phyloP scores from a whole-genome alignment of 2,329 filamentous ascomycete species.

The Coniochaeta hoffmannii region DNA sequence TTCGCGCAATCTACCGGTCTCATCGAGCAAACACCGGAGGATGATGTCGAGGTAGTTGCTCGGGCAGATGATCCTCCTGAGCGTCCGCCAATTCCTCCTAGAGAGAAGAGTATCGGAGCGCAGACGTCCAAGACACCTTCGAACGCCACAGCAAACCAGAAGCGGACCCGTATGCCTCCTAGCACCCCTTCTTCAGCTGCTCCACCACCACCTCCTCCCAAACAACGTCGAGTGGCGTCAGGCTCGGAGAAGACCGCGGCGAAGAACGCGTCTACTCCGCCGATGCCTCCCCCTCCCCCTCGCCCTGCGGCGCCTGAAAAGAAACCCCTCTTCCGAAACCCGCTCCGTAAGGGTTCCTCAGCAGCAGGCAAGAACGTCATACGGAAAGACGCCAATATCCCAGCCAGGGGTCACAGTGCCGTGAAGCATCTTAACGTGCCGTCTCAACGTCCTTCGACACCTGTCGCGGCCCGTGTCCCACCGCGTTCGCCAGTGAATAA shows the following conservation, averaged over 20 bases:
- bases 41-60: not conserved
- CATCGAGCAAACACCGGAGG: constrained; percentile 8
- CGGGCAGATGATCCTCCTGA: constrained; percentile 1
- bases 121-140: not conserved
- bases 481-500: constrained; percentile 7
- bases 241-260: constrained; percentile 17
- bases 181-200: constrained; percentile 7
- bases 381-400: constrained; percentile 22
- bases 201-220: constrained; percentile 11
- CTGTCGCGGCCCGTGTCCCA: constrained; percentile 10
- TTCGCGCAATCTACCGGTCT: not conserved
- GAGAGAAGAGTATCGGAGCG: not conserved
- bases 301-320: constrained; percentile 27
- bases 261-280: constrained; percentile 1
- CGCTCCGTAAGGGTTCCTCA: constrained; percentile 37
- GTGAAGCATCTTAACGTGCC: constrained; percentile 9
- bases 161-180: constrained; percentile 32
- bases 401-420: constrained; percentile 23
- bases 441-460: not conserved
- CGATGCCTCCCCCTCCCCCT: not conserved
- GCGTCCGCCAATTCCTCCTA: constrained; percentile 16
- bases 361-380: constrained; percentile 40
- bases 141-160: constrained; percentile 32
- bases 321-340: constrained; percentile 39
- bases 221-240: constrained; percentile 21